These are phyloP conservation scores for Colletotrichum tabaci DNA, from an alignment of 2,329 filamentous ascomycete species.

Conservation along the genomic window DNA sequence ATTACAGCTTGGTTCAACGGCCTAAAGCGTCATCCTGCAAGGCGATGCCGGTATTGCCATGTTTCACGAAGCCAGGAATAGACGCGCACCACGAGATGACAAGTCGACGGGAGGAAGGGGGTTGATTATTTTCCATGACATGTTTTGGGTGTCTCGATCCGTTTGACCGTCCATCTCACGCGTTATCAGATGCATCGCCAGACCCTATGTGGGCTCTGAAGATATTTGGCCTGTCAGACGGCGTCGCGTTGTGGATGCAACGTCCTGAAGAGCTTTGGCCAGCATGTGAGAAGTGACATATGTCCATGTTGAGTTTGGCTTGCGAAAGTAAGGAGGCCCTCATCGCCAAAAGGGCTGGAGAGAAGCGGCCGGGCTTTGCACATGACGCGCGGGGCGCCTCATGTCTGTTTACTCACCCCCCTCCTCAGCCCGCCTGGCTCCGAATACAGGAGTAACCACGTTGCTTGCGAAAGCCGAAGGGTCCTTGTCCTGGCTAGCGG, in stretches of 20 bases:
- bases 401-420: slow-evolving; percentile 24
- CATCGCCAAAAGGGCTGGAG: slow-evolving; percentile 2
- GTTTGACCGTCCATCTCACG: background rate
- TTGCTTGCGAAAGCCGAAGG: slow-evolving; percentile 34
- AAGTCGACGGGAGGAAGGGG: background rate
- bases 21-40: slow-evolving; percentile 14
- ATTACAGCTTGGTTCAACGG: slow-evolving; percentile 22
- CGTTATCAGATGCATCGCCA: slow-evolving; percentile 16
- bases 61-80: slow-evolving; percentile 30
- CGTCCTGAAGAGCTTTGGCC: slow-evolving; percentile 22
- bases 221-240: background rate
- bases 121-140: background rate
- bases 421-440: slow-evolving; percentile 7
- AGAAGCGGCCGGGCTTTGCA: background rate
- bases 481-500: slow-evolving; percentile 38
- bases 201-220: slow-evolving; percentile 3
- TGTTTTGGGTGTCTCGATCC: slow-evolving; percentile 23
- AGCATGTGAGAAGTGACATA: slow-evolving; percentile 35
- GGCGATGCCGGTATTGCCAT: slow-evolving; percentile 32
- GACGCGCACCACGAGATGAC: slow-evolving; percentile 15
- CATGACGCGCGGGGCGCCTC: slow-evolving; percentile 30
- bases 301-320: slow-evolving; percentile 5
- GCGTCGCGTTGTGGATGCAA: slow-evolving; percentile 19
- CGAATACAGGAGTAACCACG: slow-evolving; percentile 24
- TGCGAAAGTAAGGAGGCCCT: slow-evolving; percentile 33